Percentiles rank a stretch among this genome's conserved stretches.
Conservation (phyloP, 495 filamentous ascomycete genomes). For the Podospora pseudopauciseta region DNA sequence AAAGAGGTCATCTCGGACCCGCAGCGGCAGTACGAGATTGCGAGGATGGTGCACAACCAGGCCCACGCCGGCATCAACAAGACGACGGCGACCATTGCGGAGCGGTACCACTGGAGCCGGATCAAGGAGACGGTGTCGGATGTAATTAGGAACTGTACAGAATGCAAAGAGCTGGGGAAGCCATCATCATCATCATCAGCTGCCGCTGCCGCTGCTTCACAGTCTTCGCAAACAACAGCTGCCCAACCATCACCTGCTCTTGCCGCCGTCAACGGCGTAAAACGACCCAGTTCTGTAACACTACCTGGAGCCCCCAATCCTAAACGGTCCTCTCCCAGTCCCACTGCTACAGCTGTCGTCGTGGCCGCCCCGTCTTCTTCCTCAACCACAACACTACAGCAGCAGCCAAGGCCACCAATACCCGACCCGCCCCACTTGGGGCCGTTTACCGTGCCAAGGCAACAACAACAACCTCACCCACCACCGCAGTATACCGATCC, state of each 20-base stretch:
- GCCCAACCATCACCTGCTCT: not conserved
- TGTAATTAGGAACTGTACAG: constrained; percentile 85
- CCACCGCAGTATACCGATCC: constrained; percentile 33
- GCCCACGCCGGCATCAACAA: constrained; percentile 97
- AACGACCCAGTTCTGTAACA: constrained; percentile 25
- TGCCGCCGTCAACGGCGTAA: constrained; percentile 19
- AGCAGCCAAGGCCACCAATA: constrained; percentile 4
- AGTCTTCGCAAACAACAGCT: not conserved
- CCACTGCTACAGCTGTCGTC: constrained; percentile 9
- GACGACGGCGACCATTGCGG: constrained; percentile 88
- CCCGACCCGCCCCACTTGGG: constrained; percentile 22
- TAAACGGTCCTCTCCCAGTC: constrained; percentile 33
- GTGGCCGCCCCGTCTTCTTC: constrained; percentile 10
- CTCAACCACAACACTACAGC: constrained; percentile 22
- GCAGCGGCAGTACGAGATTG: constrained; percentile 87
- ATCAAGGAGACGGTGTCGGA: constrained; percentile 97
- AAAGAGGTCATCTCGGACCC: constrained; percentile 96
- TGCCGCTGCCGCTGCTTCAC: constrained; percentile 8
- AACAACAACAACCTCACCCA: constrained; percentile 21
- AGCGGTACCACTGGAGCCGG: constrained; percentile 95
- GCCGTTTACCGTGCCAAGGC: constrained; percentile 26
- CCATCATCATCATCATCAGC: constrained; percentile 26
- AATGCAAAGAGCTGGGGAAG: constrained; percentile 83
- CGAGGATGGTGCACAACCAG: constrained; percentile 65
- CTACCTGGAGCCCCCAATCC: constrained; percentile 22